Conservation (phyloP, 768 basidiomycete genomes). For the Termitomyces sp. region DNA sequence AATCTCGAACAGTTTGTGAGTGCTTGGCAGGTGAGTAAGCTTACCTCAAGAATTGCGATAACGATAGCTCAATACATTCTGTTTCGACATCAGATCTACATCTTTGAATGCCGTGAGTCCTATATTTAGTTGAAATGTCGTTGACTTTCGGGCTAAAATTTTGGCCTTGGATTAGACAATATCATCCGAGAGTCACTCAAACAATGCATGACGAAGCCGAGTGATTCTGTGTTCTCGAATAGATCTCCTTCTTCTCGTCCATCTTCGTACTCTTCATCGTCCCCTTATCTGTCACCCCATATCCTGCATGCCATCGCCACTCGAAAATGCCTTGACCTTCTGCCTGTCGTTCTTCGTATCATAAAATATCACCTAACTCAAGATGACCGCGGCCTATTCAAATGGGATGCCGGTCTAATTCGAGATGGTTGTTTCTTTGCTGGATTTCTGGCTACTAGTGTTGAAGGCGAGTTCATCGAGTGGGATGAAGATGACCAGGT, state of each 20-base stretch:
- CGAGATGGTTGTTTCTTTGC: slow-evolving; percentile 90
- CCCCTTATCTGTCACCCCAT: slow-evolving; percentile 41
- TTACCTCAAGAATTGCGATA: slow-evolving; percentile 3
- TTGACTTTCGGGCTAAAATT: slow-evolving; percentile 6
- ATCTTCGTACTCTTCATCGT: slow-evolving; percentile 36
- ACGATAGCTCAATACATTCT: slow-evolving; percentile 13
- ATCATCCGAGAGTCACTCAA: slow-evolving; percentile 82
- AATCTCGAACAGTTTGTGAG: slow-evolving; percentile 63
- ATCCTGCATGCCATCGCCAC: slow-evolving; percentile 44
- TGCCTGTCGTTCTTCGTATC: slow-evolving; percentile 47
- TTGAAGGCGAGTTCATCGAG: slow-evolving; percentile 41
- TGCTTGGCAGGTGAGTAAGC: slow-evolving; percentile 72
- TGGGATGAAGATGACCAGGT: slow-evolving; percentile 29
- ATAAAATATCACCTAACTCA: slow-evolving; percentile 43
- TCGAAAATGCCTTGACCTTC: slow-evolving; percentile 43
- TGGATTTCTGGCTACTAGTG: slow-evolving; percentile 66
- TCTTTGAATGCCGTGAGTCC: slow-evolving; percentile 81
- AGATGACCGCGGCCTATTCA: slow-evolving; percentile 50
- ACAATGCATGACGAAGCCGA: slow-evolving; percentile 35
- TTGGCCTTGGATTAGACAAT: slow-evolving; percentile 51
- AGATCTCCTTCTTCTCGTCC: slow-evolving; percentile 43
- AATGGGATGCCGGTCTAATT: slow-evolving; percentile 81
- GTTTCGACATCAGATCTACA: slow-evolving; percentile 55
- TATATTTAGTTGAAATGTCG: neutral
- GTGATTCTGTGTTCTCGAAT: slow-evolving; percentile 30